Conservation (phyloP, 1,139 yeast genomes). For the Sugiyamaella novakii region DNA sequence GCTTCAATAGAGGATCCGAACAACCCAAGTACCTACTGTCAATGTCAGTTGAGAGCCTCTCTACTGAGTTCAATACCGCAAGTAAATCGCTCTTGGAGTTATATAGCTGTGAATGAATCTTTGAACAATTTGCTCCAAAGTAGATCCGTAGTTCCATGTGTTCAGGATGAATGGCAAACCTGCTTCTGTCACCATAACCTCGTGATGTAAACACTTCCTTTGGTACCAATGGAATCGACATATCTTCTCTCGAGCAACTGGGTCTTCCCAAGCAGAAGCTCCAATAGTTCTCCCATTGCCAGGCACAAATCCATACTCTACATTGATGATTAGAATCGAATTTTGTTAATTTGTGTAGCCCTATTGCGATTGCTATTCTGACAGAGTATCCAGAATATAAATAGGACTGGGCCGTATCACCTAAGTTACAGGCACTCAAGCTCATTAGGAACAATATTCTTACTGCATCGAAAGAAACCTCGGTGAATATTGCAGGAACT, state of each 20-base stretch:
- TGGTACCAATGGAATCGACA: not conserved
- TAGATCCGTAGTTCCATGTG: not conserved
- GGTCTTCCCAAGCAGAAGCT: slow-evolving; percentile 2
- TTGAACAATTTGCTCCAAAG: slow-evolving; percentile 1
- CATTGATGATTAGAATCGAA: slow-evolving; percentile 4
- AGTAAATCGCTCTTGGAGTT: slow-evolving; percentile 1
- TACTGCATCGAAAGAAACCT: slow-evolving; percentile 1
- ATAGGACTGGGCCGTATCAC: slow-evolving; percentile 2
- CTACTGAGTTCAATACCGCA: not conserved
- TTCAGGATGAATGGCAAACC: slow-evolving; percentile 6
- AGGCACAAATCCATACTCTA: slow-evolving; percentile 4
- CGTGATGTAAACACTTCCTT: slow-evolving; percentile 1
- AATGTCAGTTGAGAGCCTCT: slow-evolving; percentile 1
- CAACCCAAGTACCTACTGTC: slow-evolving; percentile 1
- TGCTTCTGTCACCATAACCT: not conserved
- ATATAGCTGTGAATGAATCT: slow-evolving; percentile 1
- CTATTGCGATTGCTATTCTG: slow-evolving; percentile 1
- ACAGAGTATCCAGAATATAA: slow-evolving; percentile 1
- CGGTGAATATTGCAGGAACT: slow-evolving; percentile 2
- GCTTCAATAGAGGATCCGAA: slow-evolving; percentile 1
- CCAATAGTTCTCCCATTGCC: slow-evolving; percentile 5
- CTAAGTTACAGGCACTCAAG: slow-evolving; percentile 2
- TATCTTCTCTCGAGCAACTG: slow-evolving; percentile 3
- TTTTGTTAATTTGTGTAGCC: not conserved
- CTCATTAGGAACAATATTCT: slow-evolving; percentile 2